phyloP scores from a whole-genome alignment of 768 basidiomycete genomes.

The Mycena albidolilacea region DNA sequence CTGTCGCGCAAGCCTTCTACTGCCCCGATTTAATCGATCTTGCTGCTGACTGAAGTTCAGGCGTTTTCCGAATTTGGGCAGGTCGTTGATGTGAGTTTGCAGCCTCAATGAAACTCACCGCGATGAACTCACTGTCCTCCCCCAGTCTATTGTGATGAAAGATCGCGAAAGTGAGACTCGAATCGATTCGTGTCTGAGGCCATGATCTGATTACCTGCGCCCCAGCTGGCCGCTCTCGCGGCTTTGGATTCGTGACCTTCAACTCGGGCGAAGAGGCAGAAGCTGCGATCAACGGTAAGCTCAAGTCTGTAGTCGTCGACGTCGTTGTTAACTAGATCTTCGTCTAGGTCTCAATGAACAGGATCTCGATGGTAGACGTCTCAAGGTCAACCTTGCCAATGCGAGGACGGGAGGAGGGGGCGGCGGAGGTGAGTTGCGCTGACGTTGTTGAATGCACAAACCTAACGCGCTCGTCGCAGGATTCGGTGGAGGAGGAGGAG shows the following conservation, averaged over 20 bases:
- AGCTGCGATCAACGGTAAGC: conserved; percentile 20
- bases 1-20: no score
- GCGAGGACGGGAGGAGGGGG: conserved; percentile 29
- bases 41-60: conserved; percentile 3
- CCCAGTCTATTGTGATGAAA: conserved; percentile 32
- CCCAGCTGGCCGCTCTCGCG: conserved; percentile 30
- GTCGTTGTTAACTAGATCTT: background rate
- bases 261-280: conserved; percentile 25
- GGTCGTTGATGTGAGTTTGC: conserved; percentile 18
- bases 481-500: background rate
- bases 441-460: background rate
- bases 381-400: conserved; percentile 35
- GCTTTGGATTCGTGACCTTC: conserved; percentile 35
- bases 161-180: conserved; percentile 22
- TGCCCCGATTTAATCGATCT: no score
- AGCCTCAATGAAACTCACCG: no score
- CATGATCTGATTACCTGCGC: background rate
- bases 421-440: background rate
- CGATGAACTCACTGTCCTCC: background rate
- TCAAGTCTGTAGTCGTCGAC: no score
- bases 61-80: conserved; percentile 30
- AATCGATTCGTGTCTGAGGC: background rate
- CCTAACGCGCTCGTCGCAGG: background rate
- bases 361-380: conserved; percentile 34
- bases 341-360: conserved; percentile 25